Conservation (phyloP, 228 moss, liverwort and hornwort species). For the Sphagnum fallax region DNA sequence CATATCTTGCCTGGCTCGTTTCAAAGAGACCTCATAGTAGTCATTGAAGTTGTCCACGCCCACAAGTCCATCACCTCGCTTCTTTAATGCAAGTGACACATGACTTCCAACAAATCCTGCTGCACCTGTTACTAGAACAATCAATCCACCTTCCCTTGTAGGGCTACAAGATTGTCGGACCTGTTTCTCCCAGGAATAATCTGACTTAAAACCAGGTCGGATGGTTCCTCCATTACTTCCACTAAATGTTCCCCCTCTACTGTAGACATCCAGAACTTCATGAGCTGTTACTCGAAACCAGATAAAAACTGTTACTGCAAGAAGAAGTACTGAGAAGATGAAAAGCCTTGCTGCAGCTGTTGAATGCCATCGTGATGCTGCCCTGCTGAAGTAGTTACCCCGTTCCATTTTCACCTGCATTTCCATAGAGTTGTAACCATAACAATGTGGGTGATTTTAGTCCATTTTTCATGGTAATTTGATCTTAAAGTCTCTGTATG, state of each 20-base stretch:
- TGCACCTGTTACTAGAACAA: conserved; percentile 57
- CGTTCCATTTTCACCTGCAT: conserved; percentile 47
- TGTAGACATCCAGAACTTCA: conserved; percentile 22
- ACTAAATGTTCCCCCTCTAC: conserved; percentile 11
- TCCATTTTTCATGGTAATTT: no score
- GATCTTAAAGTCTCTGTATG: no score
- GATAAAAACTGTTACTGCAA: conserved; percentile 38
- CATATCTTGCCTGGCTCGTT: conserved; percentile 50
- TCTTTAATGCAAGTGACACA: conserved; percentile 53
- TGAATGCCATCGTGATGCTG: conserved; percentile 38
- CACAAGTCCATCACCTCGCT: conserved; percentile 62
- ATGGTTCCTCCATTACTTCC: conserved; percentile 18
- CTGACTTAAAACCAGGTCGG: conserved; percentile 20
- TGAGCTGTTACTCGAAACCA: conserved; percentile 29
- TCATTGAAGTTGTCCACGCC: conserved; percentile 67
- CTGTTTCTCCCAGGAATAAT: conserved; percentile 54
- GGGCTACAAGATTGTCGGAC: conserved; percentile 55
- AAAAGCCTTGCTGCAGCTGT: conserved; percentile 39
- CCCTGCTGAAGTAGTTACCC: conserved; percentile 38
- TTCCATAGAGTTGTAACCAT: no score
- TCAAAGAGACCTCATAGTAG: conserved; percentile 57
- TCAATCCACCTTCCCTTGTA: conserved; percentile 42
- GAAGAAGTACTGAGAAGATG: conserved; percentile 29
- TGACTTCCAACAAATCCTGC: conserved; percentile 62
- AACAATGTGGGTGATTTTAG: no score